Evolutionary conservation across 2,329 filamentous ascomycete genomes (phyloP).

Genomic region (Fusarium coffeatum): DNA sequence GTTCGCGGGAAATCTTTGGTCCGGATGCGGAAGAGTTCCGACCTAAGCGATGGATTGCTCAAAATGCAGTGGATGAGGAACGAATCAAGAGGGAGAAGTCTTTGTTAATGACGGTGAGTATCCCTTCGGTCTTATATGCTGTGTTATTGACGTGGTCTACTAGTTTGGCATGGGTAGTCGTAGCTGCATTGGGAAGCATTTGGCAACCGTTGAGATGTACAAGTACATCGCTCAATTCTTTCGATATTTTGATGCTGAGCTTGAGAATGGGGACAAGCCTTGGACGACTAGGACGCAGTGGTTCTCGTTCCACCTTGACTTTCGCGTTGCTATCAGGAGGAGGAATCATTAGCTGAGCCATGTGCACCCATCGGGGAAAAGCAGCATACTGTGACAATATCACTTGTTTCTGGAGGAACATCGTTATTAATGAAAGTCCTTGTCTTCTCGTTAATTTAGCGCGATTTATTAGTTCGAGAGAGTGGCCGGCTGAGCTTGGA

Average conservation of each 20-base stretch:
- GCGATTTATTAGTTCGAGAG: too few species aligned
- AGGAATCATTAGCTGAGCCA: background rate
- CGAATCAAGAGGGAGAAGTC: constrained; percentile 9
- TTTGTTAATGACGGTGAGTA: constrained; percentile 10
- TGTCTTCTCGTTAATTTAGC: too few species aligned
- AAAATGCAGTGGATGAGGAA: background rate
- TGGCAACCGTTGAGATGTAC: constrained; percentile 20
- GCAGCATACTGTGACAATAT: too few species aligned
- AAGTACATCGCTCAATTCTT: constrained; percentile 28
- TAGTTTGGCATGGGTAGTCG: constrained; percentile 31
- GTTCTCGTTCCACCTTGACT: constrained; percentile 10
- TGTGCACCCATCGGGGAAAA: too few species aligned
- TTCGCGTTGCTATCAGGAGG: background rate
- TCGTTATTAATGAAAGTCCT: too few species aligned
- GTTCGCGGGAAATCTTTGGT: constrained; percentile 10
- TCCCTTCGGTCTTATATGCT: rapidly evolving
- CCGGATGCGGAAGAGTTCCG: constrained; percentile 8
- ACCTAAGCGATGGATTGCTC: constrained; percentile 14
- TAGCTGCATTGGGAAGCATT: constrained; percentile 16
- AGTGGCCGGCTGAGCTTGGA: too few species aligned
- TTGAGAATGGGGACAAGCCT: background rate
- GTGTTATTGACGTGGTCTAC: background rate
- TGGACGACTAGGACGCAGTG: constrained; percentile 13
- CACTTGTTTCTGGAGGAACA: too few species aligned
- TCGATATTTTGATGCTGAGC: constrained; percentile 9